Conservation (phyloP, 2,329 filamentous ascomycete genomes). For the Aureobasidium namibiae region DNA sequence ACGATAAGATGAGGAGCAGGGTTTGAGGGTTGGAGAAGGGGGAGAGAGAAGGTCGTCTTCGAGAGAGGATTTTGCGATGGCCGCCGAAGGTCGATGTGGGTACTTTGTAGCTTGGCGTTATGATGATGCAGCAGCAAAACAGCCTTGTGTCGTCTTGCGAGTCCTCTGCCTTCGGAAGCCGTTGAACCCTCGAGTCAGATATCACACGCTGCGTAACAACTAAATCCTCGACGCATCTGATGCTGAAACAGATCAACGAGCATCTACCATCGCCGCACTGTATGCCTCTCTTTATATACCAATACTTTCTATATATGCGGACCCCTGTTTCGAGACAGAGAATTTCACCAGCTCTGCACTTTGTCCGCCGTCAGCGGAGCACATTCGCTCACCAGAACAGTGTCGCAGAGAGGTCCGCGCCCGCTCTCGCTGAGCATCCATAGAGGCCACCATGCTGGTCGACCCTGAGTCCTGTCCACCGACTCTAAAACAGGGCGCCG, state of each 20-base stretch:
- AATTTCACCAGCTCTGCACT: background rate
- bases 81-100: background rate
- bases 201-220: background rate
- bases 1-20: background rate
- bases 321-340: background rate
- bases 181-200: background rate
- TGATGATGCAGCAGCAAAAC: slow-evolving; percentile 9
- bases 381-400: background rate
- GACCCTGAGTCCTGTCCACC: slow-evolving; percentile 2
- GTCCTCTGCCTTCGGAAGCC: background rate
- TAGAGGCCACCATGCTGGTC: background rate
- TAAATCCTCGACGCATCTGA: background rate
- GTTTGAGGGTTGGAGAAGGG: background rate
- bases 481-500: slow-evolving; percentile 2
- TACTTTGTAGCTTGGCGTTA: background rate
- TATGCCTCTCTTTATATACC: background rate
- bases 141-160: background rate
- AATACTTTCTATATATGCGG: background rate
- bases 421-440: background rate
- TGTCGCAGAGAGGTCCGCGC: slow-evolving; percentile 1
- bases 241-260: background rate
- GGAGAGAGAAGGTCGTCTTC: slow-evolving; percentile 4
- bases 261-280: background rate
- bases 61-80: slow-evolving; percentile 5
- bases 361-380: background rate